Conservation (phyloP, 805 yeast species). For the Ogataea naganishii region DNA sequence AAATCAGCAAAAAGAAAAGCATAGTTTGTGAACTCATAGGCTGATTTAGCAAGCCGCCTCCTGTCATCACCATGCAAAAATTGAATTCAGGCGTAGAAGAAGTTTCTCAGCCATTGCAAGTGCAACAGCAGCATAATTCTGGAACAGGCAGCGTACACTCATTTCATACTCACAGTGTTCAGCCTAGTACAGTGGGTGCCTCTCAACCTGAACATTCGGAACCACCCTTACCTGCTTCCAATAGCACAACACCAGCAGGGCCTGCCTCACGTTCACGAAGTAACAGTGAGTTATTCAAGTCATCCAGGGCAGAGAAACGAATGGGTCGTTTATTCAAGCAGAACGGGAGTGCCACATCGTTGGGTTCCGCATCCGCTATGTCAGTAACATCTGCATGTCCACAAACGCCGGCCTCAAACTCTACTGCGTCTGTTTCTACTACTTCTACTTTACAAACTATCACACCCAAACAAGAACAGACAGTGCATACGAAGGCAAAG, state of each 20-base stretch:
- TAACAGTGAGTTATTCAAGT: conserved; percentile 20
- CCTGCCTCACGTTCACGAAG: conserved; percentile 16
- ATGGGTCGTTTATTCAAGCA: conserved; percentile 25
- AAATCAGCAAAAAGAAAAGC: no score
- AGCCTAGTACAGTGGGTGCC: no score
- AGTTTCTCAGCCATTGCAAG: no score
- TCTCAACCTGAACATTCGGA: no score
- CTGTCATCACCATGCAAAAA: no score
- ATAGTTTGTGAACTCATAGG: no score
- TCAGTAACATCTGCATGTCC: not conserved
- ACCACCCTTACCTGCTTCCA: no score
- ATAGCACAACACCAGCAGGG: conserved; percentile 1
- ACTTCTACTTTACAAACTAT: conserved; percentile 1
- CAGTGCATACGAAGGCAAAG: not conserved
- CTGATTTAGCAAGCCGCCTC: no score
- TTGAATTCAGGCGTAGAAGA: no score
- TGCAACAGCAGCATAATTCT: no score
- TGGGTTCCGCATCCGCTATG: conserved; percentile 5
- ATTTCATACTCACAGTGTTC: no score
- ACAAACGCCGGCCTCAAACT: not conserved
- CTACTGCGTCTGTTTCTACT: conserved; percentile 2
- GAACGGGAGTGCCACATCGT: conserved; percentile 6
- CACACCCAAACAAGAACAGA: conserved; percentile 7
- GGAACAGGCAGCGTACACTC: no score
- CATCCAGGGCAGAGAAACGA: conserved; percentile 24